Evolutionary conservation across 371 early-diverging fungal species (phyloP).

Genomic region (Haplosporangium sp.): DNA sequence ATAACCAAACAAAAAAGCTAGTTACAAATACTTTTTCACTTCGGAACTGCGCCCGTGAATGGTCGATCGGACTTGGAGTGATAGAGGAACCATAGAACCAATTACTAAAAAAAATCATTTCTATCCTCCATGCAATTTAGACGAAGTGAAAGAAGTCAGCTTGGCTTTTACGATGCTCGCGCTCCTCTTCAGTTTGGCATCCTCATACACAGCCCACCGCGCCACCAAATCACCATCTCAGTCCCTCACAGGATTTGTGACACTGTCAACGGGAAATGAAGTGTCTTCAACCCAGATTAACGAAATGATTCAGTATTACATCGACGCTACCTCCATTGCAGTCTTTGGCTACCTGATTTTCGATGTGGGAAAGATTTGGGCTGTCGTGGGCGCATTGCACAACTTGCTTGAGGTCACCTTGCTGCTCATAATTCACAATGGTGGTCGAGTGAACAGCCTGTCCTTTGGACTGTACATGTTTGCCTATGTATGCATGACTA

Average conservation of each 20-base stretch:
- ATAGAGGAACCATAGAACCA: neutral
- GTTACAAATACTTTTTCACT: too few relatives aligned
- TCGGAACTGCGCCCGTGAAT: conserved; percentile 5
- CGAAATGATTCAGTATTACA: conserved; percentile 49
- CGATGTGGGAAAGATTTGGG: conserved; percentile 64
- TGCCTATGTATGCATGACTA: conserved; percentile 48
- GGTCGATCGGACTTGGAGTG: neutral
- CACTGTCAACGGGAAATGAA: conserved; percentile 31
- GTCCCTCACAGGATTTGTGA: conserved; percentile 47
- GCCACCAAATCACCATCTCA: conserved; percentile 38
- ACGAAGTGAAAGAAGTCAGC: conserved; percentile 31
- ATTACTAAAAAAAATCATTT: neutral
- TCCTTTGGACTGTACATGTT: conserved; percentile 54
- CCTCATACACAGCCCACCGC: conserved; percentile 27
- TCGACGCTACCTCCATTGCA: conserved; percentile 57
- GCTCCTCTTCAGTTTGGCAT: conserved; percentile 20
- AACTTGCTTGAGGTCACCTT: conserved; percentile 60
- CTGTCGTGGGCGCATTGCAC: conserved; percentile 60
- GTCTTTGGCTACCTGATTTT: conserved; percentile 56
- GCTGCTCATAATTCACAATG: conserved; percentile 39
- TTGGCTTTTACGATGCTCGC: conserved; percentile 39
- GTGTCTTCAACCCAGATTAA: conserved; percentile 53
- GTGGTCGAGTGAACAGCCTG: conserved; percentile 53
- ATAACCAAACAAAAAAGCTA: neutral
- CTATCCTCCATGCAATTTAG: neutral